Evolutionary conservation across 495 filamentous ascomycete genomes (phyloP), one percentile per base, ranked within the genome.

Genomic region (Talaromyces wortmannii): DNA sequence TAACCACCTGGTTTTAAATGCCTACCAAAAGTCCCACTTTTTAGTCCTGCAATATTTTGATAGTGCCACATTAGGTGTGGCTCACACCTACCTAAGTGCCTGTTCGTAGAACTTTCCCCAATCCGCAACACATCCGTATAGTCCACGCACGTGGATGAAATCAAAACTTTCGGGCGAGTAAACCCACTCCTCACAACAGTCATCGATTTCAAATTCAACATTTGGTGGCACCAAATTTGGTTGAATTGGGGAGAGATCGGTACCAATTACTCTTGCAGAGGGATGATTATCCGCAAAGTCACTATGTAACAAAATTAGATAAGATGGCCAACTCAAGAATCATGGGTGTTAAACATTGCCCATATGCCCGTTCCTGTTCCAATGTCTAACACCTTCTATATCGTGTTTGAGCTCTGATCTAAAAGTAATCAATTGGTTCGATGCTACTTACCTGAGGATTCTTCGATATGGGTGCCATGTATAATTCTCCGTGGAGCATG

Each of bases 1-100:
- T 81, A 88, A 57, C 79, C 87, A 31, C 86, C 86, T 3, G 86
- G 86, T 50, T 78, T 78, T 10, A 83, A 64, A 59, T 68, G 66
- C 23, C 72, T 76, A 23, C 1, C 1, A 23, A 23, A 45, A 30
- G 13, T 43, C 57, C 5, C 18, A 44, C 17, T 23, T 23, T 12
- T 16, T 44, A 30, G 53, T 18, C 53, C 48, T 62, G 57, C 13
- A 48, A 18, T 44, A 61, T 60, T 6, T 63, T 54, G 1, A 47
- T 45, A 58, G 57, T 55, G 51, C 66, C 69, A 48, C 72, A 63
- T 18, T 58, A 59, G n/a, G 67, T 53, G 42, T 56, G 12, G 45
- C 6, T 29, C 32, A 4, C 33, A 40, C 57, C 31, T 65, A 71
- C 68, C 62, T 62, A 29, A 70, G 66, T 30, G 63, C 66, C 53